Conservation (phyloP, 768 basidiomycete genomes). For the Termitomyces sp. region DNA sequence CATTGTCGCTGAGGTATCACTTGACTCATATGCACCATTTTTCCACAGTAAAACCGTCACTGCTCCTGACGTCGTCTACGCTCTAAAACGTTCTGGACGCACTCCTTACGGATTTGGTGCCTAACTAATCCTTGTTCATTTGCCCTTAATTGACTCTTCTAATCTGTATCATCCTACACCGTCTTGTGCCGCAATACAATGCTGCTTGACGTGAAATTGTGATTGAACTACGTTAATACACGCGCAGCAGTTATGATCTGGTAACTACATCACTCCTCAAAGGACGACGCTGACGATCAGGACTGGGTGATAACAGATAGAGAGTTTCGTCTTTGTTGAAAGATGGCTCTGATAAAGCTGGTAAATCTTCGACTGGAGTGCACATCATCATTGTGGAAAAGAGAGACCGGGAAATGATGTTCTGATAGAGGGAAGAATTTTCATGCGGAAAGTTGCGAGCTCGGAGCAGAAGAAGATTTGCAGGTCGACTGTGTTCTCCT, state of each 20-base stretch:
- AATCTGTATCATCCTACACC: neutral
- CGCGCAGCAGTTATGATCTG: neutral
- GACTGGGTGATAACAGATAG: constrained; percentile 14
- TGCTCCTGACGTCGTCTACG: constrained; percentile 79
- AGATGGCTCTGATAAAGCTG: neutral
- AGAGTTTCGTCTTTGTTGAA: neutral
- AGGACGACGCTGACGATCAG: constrained; percentile 10
- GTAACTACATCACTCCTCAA: neutral
- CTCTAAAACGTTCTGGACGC: constrained; percentile 68
- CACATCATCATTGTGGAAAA: constrained; percentile 19
- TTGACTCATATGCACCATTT: constrained; percentile 8
- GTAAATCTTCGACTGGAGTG: neutral
- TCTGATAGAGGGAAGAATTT: constrained; percentile 4
- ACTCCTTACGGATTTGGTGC: constrained; percentile 84
- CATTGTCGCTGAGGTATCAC: neutral
- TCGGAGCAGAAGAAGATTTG: neutral
- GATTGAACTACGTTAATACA: neutral
- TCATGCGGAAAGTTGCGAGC: neutral
- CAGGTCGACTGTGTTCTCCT: constrained; percentile 27
- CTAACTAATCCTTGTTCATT: constrained; percentile 24
- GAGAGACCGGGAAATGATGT: constrained; percentile 23
- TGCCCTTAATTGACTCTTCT: neutral
- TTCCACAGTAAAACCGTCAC: constrained; percentile 70
- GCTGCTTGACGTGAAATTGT: neutral
- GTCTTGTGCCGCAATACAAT: neutral